These are phyloP conservation scores for Monosporascus sp. DNA, from an alignment of 2,329 filamentous ascomycete genomes.

Conservation along the genomic window DNA sequence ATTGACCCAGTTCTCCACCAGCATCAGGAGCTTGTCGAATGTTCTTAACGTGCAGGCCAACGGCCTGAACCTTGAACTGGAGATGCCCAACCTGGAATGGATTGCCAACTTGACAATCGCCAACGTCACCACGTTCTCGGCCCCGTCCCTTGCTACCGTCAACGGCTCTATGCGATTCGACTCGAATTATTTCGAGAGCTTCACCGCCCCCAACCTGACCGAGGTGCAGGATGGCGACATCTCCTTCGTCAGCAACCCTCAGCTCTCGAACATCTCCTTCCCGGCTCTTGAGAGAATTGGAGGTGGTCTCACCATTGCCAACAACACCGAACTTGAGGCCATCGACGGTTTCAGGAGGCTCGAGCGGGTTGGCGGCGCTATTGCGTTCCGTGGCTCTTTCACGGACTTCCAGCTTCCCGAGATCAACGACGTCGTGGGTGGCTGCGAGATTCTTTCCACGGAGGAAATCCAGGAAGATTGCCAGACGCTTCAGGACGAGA, in stretches of 20 bases:
- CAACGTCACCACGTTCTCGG: slow-evolving; percentile 68
- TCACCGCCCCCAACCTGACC: slow-evolving; percentile 67
- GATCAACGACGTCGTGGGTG: slow-evolving; percentile 64
- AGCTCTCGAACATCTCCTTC: slow-evolving; percentile 70
- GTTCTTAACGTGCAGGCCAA: slow-evolving; percentile 75
- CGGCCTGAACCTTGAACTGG: slow-evolving; percentile 63
- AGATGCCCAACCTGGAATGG: slow-evolving; percentile 72
- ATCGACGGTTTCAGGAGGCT: slow-evolving; percentile 67
- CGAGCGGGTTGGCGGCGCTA: slow-evolving; percentile 66
- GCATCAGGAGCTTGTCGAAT: slow-evolving; percentile 69
- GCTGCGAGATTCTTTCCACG: slow-evolving; percentile 64
- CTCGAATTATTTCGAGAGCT: slow-evolving; percentile 63
- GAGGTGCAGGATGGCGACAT: slow-evolving; percentile 53
- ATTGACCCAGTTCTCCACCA: slow-evolving; percentile 69
- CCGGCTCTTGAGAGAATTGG: slow-evolving; percentile 61
- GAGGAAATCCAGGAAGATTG: slow-evolving; percentile 54
- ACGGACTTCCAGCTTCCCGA: slow-evolving; percentile 62
- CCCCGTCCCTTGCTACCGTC: slow-evolving; percentile 68
- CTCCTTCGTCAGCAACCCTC: slow-evolving; percentile 58
- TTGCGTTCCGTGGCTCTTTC: slow-evolving; percentile 83
- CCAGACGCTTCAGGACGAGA: slow-evolving; percentile 44
- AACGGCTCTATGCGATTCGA: slow-evolving; percentile 81
- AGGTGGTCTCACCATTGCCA: slow-evolving; percentile 77
- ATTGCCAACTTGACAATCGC: slow-evolving; percentile 78
- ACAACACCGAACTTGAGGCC: slow-evolving; percentile 71